phyloP scores from a whole-genome alignment of 768 basidiomycete species.

The Clavulina sp. region DNA sequence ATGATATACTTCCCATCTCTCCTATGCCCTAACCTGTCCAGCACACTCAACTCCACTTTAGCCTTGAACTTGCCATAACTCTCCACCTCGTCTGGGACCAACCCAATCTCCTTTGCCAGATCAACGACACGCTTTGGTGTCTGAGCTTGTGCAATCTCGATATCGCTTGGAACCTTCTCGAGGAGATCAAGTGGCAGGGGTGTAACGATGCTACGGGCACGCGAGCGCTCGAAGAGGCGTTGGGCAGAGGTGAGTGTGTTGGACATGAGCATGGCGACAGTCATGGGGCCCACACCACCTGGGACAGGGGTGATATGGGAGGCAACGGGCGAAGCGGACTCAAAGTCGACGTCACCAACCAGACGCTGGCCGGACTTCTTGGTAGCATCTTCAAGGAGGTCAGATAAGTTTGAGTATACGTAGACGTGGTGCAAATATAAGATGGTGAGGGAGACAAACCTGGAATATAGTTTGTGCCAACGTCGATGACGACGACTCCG shows the following conservation, averaged over 20 bases:
- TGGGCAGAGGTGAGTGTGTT: slow-evolving; percentile 79
- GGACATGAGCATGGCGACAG: slow-evolving; percentile 93
- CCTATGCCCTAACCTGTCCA: slow-evolving; percentile 69
- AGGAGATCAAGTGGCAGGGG: slow-evolving; percentile 66
- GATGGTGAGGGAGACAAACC: slow-evolving; percentile 28
- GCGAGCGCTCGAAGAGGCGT: slow-evolving; percentile 54
- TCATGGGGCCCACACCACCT: slow-evolving; percentile 99
- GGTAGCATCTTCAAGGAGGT: slow-evolving; percentile 40
- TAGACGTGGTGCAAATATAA: not conserved
- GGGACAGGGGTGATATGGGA: slow-evolving; percentile 94
- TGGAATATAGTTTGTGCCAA: slow-evolving; percentile 91
- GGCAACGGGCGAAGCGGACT: slow-evolving; percentile 56
- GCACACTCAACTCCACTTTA: slow-evolving; percentile 80
- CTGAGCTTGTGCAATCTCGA: slow-evolving; percentile 90
- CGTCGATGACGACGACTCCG: slow-evolving; percentile 90
- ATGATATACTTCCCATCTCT: slow-evolving; percentile 93
- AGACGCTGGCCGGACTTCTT: slow-evolving; percentile 93
- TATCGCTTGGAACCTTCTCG: slow-evolving; percentile 85
- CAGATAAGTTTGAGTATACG: too few species aligned
- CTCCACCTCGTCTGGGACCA: slow-evolving; percentile 76
- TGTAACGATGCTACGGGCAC: slow-evolving; percentile 41
- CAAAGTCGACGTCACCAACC: slow-evolving; percentile 88
- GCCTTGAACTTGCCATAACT: slow-evolving; percentile 93
- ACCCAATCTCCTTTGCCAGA: slow-evolving; percentile 76
- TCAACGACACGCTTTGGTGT: slow-evolving; percentile 75